Evolutionary conservation across 495 filamentous ascomycete genomes (phyloP).

Genomic region (Barbatosphaeria neglecta): DNA sequence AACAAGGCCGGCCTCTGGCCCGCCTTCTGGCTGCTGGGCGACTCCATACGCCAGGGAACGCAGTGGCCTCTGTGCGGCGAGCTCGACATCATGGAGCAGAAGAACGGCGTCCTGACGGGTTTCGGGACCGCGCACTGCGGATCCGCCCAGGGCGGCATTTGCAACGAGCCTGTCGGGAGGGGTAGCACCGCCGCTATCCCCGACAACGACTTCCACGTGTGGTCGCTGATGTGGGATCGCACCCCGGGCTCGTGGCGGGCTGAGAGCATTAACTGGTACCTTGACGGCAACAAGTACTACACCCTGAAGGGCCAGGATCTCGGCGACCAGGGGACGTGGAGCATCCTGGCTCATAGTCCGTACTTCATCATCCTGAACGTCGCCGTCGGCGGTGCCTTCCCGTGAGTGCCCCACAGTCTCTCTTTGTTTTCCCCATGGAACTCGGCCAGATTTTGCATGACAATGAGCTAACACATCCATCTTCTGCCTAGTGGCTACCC

Average conservation of each 20-base stretch:
- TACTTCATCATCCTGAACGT: conserved; percentile 38
- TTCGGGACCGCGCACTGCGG: conserved; percentile 42
- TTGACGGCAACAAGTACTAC: conserved; percentile 28
- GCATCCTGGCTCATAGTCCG: conserved; percentile 31
- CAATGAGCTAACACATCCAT: background rate
- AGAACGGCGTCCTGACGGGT: conserved; percentile 31
- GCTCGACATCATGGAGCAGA: conserved; percentile 42
- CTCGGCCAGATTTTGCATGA: background rate
- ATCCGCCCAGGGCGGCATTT: conserved; percentile 22
- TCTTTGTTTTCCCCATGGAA: background rate
- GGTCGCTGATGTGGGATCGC: conserved; percentile 32
- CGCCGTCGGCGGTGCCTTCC: conserved; percentile 34
- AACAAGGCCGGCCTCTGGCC: conserved; percentile 41
- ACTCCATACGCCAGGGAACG: conserved; percentile 35
- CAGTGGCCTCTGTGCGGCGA: conserved; percentile 39
- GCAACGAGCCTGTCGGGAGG: conserved; percentile 34
- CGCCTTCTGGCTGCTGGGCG: conserved; percentile 42
- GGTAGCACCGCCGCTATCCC: conserved; percentile 14
- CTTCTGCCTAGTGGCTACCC: conserved; percentile 11
- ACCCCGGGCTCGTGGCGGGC: conserved; percentile 25
- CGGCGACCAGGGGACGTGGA: conserved; percentile 31
- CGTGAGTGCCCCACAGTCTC: conserved; percentile 13
- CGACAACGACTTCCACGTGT: conserved; percentile 32
- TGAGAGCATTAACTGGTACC: conserved; percentile 33
- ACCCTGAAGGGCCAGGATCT: conserved; percentile 28